Percentiles rank a stretch among this genome's conserved stretches.
Evolutionary conservation across 257 asterid genomes (phyloP).

Genomic region (Jasminum sambac): DNA sequence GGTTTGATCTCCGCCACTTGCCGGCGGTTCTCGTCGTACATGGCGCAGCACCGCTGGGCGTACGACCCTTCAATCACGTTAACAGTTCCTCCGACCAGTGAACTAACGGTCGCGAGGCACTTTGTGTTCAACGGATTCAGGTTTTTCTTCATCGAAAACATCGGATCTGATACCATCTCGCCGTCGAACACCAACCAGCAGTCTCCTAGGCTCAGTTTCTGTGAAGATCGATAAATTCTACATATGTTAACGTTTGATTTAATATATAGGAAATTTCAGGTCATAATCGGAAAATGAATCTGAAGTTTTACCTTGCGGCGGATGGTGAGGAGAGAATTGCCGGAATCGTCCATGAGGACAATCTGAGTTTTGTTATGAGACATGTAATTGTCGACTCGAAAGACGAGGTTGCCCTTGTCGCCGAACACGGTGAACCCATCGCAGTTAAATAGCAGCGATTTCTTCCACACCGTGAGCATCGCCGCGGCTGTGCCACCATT

Average conservation of each 20-base stretch:
- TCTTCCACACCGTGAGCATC: slow-evolving; percentile 79
- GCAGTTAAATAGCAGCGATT: slow-evolving; percentile 66
- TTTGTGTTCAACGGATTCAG: slow-evolving; percentile 32
- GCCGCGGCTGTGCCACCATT: slow-evolving; percentile 6
- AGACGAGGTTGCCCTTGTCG: slow-evolving; percentile 54
- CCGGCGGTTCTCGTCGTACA: slow-evolving; percentile 53
- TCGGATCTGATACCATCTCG: slow-evolving; percentile 46
- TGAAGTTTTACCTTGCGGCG: slow-evolving; percentile 58
- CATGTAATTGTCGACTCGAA: slow-evolving; percentile 74
- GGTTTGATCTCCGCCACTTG: slow-evolving; percentile 62
- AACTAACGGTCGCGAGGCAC: slow-evolving; percentile 47
- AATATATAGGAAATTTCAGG: no score
- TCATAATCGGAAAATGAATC: no score
- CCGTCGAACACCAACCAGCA: slow-evolving; percentile 66
- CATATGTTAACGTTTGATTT: no score
- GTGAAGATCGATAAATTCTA: not conserved
- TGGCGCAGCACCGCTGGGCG: slow-evolving; percentile 44
- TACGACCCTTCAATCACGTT: slow-evolving; percentile 65
- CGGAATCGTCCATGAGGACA: slow-evolving; percentile 67
- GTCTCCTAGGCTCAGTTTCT: slow-evolving; percentile 62
- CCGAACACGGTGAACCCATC: slow-evolving; percentile 80
- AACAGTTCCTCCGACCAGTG: not conserved
- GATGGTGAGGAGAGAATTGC: slow-evolving; percentile 60
- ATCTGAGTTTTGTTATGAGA: slow-evolving; percentile 44
- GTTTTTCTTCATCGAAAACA: slow-evolving; percentile 45